phyloP scores from a whole-genome alignment of 495 filamentous ascomycete species.

The Neurospora tetrasperma region DNA sequence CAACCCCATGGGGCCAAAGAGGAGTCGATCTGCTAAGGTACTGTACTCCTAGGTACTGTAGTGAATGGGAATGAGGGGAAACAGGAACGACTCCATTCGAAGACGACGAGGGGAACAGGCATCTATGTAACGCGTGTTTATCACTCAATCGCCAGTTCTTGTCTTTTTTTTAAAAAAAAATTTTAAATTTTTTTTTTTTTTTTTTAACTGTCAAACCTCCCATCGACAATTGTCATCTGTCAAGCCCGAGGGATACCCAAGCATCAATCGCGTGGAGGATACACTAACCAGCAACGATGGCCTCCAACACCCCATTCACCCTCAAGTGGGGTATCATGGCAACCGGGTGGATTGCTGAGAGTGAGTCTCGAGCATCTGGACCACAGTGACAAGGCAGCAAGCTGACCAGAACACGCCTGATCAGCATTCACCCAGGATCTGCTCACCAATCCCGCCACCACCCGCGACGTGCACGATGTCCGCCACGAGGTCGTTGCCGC shows the following conservation, averaged over 20 bases:
- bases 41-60: too few species aligned
- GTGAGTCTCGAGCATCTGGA: conserved; percentile 30
- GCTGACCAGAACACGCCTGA: background rate
- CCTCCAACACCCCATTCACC: conserved; percentile 42
- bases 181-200: too few species aligned
- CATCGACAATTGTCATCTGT: background rate
- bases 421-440: conserved; percentile 76
- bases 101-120: background rate
- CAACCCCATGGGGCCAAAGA: background rate
- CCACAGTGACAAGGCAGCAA: background rate
- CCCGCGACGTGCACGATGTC: conserved; percentile 61
- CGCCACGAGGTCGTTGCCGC: conserved; percentile 70
- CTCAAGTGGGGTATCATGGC: conserved; percentile 76
- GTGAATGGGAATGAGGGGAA: background rate
- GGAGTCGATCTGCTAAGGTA: background rate
- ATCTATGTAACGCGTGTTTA: background rate
- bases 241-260: background rate
- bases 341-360: conserved; percentile 69
- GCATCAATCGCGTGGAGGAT: background rate
- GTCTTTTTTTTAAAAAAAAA: background rate
- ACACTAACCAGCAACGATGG: conserved; percentile 20
- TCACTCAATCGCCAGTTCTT: background rate
- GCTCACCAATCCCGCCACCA: conserved; percentile 56
- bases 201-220: background rate
- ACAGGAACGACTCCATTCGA: background rate